A percentile compares a stretch with the other conserved stretches of the same genome.
Evolutionary conservation across 2,329 filamentous ascomycete genomes (phyloP).

Genomic region (Dactylellina haptotyla): DNA sequence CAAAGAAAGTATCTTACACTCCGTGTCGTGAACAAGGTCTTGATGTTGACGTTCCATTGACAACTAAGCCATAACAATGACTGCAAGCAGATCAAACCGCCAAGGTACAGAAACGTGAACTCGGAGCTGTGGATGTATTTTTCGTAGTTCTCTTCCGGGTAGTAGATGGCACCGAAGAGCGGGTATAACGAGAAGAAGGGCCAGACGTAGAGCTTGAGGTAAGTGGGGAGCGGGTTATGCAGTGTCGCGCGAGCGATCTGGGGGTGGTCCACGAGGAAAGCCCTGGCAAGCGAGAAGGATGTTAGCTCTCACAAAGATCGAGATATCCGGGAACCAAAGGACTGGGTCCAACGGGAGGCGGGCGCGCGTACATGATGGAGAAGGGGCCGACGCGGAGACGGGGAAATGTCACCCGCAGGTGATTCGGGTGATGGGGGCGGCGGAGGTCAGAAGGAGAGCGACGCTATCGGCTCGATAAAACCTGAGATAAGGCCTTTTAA

Average conservation of each 20-base stretch:
- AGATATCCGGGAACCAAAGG: background rate
- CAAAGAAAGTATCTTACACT: slow-evolving; percentile 63
- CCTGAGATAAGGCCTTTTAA: slow-evolving; percentile 10
- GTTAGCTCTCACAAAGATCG: background rate
- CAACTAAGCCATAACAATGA: slow-evolving; percentile 93
- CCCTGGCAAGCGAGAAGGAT: slow-evolving; percentile 65
- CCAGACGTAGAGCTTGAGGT: slow-evolving; percentile 89
- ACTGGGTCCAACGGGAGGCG: background rate
- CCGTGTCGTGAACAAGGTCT: slow-evolving; percentile 81
- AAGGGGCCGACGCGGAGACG: slow-evolving; percentile 35
- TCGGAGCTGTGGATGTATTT: slow-evolving; percentile 91
- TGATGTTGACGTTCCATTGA: slow-evolving; percentile 93
- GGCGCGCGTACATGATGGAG: slow-evolving; percentile 40
- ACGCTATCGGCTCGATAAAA: background rate
- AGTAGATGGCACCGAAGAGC: slow-evolving; percentile 86
- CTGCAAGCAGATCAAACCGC: slow-evolving; percentile 86
- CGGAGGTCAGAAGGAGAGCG: background rate
- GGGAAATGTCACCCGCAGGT: slow-evolving; percentile 35
- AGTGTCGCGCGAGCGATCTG: slow-evolving; percentile 90
- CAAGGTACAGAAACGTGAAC: slow-evolving; percentile 97
- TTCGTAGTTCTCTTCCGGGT: slow-evolving; percentile 84
- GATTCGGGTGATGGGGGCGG: background rate
- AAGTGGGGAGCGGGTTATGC: slow-evolving; percentile 82
- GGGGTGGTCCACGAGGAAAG: slow-evolving; percentile 86
- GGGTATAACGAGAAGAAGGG: slow-evolving; percentile 94